Evolutionary conservation across 495 filamentous ascomycete species (phyloP).

Genomic region (Lepraria neglecta): DNA sequence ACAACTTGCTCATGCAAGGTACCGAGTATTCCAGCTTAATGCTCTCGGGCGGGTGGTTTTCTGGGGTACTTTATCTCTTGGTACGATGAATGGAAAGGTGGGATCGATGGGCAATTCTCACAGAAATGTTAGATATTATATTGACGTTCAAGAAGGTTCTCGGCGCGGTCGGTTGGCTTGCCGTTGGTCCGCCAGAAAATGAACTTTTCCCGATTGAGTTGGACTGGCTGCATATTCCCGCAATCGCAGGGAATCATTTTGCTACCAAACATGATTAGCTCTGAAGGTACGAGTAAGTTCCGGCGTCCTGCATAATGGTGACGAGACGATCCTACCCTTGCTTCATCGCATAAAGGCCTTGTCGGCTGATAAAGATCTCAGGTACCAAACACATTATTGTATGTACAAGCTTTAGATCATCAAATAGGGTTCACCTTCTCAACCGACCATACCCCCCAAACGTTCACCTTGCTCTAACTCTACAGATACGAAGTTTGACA

Average conservation of each 20-base stretch:
- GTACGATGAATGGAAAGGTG: not conserved
- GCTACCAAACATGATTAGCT: not conserved
- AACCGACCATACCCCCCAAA: no score
- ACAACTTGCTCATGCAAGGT: conserved; percentile 1
- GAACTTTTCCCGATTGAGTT: not conserved
- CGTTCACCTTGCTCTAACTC: no score
- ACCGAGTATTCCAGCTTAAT: not conserved
- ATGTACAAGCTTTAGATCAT: not conserved
- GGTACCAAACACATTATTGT: not conserved
- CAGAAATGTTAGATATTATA: conserved; percentile 1
- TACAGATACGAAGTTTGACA: no score
- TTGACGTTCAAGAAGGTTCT: conserved; percentile 8
- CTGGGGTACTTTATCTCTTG: not conserved
- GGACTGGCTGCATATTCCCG: not conserved
- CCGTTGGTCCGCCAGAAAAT: conserved; percentile 4
- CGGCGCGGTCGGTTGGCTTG: conserved; percentile 8
- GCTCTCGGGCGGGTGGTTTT: not conserved
- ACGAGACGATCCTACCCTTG: conserved; percentile 1
- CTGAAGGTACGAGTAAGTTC: not conserved
- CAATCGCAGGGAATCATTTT: conserved; percentile 1
- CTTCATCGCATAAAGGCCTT: not conserved
- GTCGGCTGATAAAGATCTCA: no score
- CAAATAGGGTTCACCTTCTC: no score
- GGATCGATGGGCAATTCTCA: not conserved
- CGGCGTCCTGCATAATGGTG: conserved; percentile 7